phyloP scores from a whole-genome alignment of 2,329 filamentous ascomycete species.

The Arthroderma sp. region DNA sequence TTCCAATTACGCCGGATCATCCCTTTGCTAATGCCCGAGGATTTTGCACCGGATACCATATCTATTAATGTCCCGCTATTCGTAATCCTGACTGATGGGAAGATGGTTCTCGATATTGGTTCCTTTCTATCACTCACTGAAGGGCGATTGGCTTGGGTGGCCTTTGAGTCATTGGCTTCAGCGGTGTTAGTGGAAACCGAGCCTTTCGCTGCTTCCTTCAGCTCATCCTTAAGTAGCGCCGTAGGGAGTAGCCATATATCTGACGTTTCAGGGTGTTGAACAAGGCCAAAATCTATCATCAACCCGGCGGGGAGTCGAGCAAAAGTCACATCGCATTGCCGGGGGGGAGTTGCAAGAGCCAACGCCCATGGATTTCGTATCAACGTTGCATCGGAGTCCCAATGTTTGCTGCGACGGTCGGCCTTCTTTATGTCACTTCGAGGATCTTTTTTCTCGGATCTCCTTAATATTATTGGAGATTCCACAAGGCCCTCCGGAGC shows the following conservation, averaged over 20 bases:
- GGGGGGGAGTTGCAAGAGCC: constrained; percentile 27
- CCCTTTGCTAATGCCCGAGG: constrained; percentile 8
- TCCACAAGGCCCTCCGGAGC: constrained; percentile 5
- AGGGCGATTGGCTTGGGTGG: not conserved
- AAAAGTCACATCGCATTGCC: constrained; percentile 25
- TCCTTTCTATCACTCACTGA: not conserved
- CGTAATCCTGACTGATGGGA: constrained; percentile 5
- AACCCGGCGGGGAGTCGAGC: constrained; percentile 25
- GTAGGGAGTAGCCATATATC: constrained; percentile 27
- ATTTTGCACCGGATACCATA: constrained; percentile 1
- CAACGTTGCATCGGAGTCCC: constrained; percentile 17
- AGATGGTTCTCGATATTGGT: not conserved
- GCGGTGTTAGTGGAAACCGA: not conserved
- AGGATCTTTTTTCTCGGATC: constrained; percentile 3
- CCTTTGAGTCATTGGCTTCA: not conserved
- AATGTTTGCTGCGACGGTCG: constrained; percentile 17
- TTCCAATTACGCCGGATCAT: constrained; percentile 29
- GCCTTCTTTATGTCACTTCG: constrained; percentile 14
- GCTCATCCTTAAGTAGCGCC: constrained; percentile 23
- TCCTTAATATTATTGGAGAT: constrained; percentile 9
- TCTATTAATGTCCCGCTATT: constrained; percentile 5
- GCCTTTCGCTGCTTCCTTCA: constrained; percentile 11
- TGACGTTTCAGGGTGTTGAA: constrained; percentile 21
- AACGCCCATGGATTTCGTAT: constrained; percentile 31
- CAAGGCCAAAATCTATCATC: constrained; percentile 27